Conservation (phyloP, 1,284 basidiomycete species). For the Lentinula novae-zelandiae region DNA sequence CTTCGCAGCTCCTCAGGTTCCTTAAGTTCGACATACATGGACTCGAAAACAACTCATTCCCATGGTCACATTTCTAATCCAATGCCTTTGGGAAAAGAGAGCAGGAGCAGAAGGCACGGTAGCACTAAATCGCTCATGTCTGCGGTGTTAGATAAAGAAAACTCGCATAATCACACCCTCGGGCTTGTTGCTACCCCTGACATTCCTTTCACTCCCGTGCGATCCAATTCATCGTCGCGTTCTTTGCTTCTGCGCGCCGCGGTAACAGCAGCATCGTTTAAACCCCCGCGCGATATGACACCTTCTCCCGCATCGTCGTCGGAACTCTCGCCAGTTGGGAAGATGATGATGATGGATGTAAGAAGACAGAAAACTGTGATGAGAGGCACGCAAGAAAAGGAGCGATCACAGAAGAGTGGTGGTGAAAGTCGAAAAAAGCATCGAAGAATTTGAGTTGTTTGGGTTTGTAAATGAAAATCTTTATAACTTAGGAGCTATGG, state of each 20-base stretch:
- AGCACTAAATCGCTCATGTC: conserved; percentile 7
- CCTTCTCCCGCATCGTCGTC: conserved; percentile 69
- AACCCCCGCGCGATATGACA: conserved; percentile 26
- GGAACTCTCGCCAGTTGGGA: conserved; percentile 64
- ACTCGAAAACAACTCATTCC: not conserved
- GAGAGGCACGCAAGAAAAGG: conserved; percentile 13
- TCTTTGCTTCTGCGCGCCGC: conserved; percentile 29
- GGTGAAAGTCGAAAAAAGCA: not conserved
- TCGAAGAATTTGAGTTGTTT: not conserved
- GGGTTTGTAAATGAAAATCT: not conserved
- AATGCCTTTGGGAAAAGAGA: conserved; percentile 29
- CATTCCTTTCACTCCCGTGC: conserved; percentile 27
- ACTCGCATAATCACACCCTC: conserved; percentile 11
- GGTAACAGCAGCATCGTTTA: conserved; percentile 33
- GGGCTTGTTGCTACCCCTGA: conserved; percentile 18
- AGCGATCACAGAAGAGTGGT: not conserved
- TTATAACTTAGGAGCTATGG: not conserved
- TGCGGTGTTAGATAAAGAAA: conserved; percentile 23
- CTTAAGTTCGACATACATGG: conserved; percentile 18
- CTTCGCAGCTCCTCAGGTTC: conserved; percentile 22
- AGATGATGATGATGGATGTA: conserved; percentile 60
- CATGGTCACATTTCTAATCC: not conserved
- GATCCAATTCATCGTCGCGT: conserved; percentile 20
- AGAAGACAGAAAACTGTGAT: conserved; percentile 33
- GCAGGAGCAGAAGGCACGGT: conserved; percentile 20